Conservation (phyloP, 768 basidiomycete genomes). For the Ramaria sp. region DNA sequence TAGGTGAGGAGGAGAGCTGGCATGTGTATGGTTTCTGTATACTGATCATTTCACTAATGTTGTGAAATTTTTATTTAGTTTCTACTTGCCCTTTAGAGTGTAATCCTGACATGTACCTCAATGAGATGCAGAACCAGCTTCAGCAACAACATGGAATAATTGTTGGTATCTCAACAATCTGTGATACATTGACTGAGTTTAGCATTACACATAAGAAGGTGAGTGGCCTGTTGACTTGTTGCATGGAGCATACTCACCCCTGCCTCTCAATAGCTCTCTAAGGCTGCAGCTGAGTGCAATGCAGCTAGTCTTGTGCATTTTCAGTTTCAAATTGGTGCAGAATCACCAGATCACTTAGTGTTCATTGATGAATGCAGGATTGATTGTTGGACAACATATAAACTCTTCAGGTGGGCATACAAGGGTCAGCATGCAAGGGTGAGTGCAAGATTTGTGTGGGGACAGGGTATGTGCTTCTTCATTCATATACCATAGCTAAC, state of each 20-base stretch:
- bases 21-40: background rate
- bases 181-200: background rate
- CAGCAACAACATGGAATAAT: constrained; percentile 2
- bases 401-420: background rate
- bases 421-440: background rate
- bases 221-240: background rate
- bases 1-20: background rate
- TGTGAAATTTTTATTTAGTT: constrained; percentile 9
- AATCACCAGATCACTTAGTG: background rate
- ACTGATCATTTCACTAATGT: background rate
- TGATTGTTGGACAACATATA: background rate
- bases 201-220: background rate
- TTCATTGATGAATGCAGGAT: constrained; percentile 4
- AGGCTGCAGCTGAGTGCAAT: background rate
- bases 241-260: background rate
- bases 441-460: background rate
- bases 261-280: background rate
- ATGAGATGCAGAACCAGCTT: constrained; percentile 14
- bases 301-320: background rate
- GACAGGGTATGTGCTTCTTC: background rate
- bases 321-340: background rate
- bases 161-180: background rate
- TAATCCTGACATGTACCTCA: constrained; percentile 15
- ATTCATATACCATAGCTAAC: background rate
- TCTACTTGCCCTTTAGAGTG: constrained; percentile 13